phyloP scores from a whole-genome alignment of 2,329 filamentous ascomycete species.

The Metarhizium anisopliae region DNA sequence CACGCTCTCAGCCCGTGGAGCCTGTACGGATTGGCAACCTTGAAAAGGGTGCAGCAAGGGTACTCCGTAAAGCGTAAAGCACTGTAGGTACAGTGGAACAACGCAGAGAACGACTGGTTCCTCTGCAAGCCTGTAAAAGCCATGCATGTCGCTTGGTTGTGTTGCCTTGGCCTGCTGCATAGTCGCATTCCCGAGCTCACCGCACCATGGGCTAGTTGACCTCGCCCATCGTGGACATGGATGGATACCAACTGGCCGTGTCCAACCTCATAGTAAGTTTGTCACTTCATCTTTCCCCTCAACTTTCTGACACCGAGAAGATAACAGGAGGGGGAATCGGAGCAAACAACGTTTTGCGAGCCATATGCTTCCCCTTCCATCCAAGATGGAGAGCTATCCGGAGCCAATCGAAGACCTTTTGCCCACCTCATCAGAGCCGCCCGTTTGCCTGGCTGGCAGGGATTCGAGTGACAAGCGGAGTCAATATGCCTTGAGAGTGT shows the following conservation, averaged over 20 bases:
- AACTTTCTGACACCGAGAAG: neutral
- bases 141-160: constrained; percentile 1
- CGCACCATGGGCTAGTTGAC: constrained; percentile 4
- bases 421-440: constrained; percentile 8
- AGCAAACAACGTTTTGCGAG: neutral
- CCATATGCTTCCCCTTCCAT: neutral
- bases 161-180: constrained; percentile 1
- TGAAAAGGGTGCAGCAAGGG: neutral
- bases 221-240: neutral
- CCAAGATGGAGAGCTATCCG: neutral
- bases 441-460: constrained; percentile 13
- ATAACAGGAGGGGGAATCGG: neutral
- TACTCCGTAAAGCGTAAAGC: neutral
- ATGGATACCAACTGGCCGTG: neutral
- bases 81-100: neutral
- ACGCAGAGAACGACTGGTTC: neutral
- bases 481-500: constrained; percentile 1
- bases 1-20: no score
- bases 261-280: neutral
- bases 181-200: constrained; percentile 8
- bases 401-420: constrained; percentile 11
- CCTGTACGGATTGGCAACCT: no score
- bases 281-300: neutral
- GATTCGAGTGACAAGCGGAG: constrained; percentile 12
- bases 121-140: neutral